Base-by-base conservation (phyloP, 495 filamentous ascomycete species). In the Poronia punctata region DNA sequence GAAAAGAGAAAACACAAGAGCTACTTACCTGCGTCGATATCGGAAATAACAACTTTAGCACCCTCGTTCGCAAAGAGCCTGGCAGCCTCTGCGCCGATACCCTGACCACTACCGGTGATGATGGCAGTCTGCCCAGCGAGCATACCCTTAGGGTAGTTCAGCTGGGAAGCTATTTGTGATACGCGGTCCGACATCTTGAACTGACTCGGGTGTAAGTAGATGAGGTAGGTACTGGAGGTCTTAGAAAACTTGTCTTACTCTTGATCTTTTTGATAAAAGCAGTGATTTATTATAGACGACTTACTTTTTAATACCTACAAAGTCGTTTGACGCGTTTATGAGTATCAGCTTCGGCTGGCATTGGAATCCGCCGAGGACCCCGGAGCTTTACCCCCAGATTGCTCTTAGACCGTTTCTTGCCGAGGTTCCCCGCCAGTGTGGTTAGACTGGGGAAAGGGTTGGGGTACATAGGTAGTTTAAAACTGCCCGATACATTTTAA, bases 41-140 rank as follows among this genome's bases (percentile, higher is more conserved):
- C 87, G 15, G 85, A 78, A 34, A 94, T 67, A 2, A 94, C 64
- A 2, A 92, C 86, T 56, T 81, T 86, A 1, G 86, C 84, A 15
- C 87, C 87, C 55, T 94, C 87, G 44, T 85, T 86, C 19, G 84
- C 86, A 53, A 93, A 94, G 6, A 90, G 61, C 11, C 80, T 64
- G 10, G 87, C 86, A 22, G 82, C 70, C 64, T 90, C 87, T 20
- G 87, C 87, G 19, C 86, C 87, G 57, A 93, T 93, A 50, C 87
- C 87, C 63, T 94, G 86, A n/a, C 82, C 87, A 11, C 78, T 76
- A 33, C 87, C 87, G 23, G 87, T 94, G 53, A 93, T 80, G 59
- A 94, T 89, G 53, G 85, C 86, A n/a, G 81, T 76, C 62, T 92
- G 84, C 38, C 80, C 79, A 26, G 72, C 74, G 10, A 92, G 77